Conservation (phyloP, 164 flowering plant genomes). For the Piper betle region DNA sequence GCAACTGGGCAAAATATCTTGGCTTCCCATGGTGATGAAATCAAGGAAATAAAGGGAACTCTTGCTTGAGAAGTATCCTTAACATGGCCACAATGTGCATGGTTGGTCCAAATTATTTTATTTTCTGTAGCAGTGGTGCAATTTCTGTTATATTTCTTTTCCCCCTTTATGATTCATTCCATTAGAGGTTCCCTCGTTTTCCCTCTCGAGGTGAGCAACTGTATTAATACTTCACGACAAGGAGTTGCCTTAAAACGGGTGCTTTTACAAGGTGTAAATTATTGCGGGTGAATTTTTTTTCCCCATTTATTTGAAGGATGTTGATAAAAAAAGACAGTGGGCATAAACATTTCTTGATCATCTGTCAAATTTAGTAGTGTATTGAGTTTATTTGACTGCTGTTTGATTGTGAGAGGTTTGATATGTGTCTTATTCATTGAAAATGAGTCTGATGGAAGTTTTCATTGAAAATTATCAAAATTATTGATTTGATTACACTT, state of each 20-base stretch:
- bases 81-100: background rate
- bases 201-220: conserved; percentile 12
- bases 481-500: no score
- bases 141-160: background rate
- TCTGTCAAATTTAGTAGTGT: no score
- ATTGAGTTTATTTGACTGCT: no score
- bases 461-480: no score
- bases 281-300: conserved; percentile 9
- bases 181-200: background rate
- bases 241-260: conserved; percentile 11
- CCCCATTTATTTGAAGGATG: background rate
- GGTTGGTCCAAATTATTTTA: background rate
- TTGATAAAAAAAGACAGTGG: background rate
- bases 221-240: conserved; percentile 9
- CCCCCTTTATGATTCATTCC: background rate
- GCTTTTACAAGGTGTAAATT: conserved; percentile 23
- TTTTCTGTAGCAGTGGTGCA: conserved; percentile 9
- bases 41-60: conserved; percentile 46
- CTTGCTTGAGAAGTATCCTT: conserved; percentile 11
- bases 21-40: conserved; percentile 43
- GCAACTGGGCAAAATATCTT: conserved; percentile 38
- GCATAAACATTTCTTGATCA: background rate
- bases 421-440: no score
- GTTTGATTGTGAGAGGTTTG: no score
- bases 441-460: no score